phyloP scores from a whole-genome alignment of 805 yeast species.

The Barnettozyma pratensis region DNA sequence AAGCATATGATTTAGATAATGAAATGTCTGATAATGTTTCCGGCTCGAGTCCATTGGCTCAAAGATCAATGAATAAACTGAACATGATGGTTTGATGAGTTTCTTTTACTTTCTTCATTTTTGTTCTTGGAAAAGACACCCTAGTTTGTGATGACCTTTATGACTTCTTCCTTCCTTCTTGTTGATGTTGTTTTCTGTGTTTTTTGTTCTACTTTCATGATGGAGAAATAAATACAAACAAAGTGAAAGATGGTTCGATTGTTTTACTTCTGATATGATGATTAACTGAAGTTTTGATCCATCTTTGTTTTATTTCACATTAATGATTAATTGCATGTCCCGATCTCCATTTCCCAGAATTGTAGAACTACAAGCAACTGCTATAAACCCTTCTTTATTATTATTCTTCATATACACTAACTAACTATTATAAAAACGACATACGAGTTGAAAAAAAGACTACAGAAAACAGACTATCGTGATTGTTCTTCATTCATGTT shows the following conservation, averaged over 20 bases:
- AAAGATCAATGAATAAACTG: conserved; percentile 9
- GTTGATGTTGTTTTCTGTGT: neutral
- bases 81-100: conserved; percentile 7
- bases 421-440: too few relatives aligned
- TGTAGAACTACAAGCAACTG: neutral
- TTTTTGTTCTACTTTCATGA: neutral
- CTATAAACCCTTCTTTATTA: too few relatives aligned
- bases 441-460: too few relatives aligned
- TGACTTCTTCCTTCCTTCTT: neutral
- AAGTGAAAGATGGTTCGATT: neutral
- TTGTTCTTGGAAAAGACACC: too few relatives aligned
- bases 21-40: neutral
- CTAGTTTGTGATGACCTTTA: neutral
- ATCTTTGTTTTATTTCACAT: too few relatives aligned
- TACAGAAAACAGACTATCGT: neutral
- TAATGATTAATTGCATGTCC: conserved; percentile 2
- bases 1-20: neutral
- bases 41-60: conserved; percentile 9
- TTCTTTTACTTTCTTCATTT: too few relatives aligned
- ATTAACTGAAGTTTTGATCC: neutral
- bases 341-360: neutral
- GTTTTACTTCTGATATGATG: neutral
- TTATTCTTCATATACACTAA: too few relatives aligned
- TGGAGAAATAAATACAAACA: too few relatives aligned
- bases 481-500: neutral